phyloP scores from a whole-genome alignment of 345 rosid species.

The Citrus medica region DNA sequence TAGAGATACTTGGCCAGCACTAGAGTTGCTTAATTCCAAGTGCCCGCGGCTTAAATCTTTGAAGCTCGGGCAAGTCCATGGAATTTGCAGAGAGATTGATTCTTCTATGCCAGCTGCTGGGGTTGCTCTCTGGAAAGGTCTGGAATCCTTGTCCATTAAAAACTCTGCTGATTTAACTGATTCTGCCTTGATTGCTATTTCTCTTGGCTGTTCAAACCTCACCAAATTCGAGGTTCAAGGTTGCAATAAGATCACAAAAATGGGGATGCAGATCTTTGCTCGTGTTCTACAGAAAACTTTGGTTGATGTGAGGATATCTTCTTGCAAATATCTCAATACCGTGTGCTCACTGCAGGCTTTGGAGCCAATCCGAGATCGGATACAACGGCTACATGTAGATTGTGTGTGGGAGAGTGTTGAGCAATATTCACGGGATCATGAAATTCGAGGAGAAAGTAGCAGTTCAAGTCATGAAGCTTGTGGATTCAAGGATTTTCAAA shows the following conservation, averaged over 20 bases:
- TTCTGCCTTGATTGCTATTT: constrained; percentile 74
- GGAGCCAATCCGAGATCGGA: constrained; percentile 59
- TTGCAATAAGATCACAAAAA: constrained; percentile 65
- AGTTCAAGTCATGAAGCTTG: neutral
- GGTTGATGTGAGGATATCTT: constrained; percentile 67
- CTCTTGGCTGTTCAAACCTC: constrained; percentile 61
- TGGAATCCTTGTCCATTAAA: constrained; percentile 59
- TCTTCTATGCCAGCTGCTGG: constrained; percentile 70
- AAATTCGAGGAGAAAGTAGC: constrained; percentile 11
- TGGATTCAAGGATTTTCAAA: neutral
- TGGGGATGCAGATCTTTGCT: constrained; percentile 63
- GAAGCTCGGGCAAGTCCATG: constrained; percentile 68
- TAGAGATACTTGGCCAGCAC: constrained; percentile 44
- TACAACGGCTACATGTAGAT: constrained; percentile 73
- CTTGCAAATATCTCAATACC: constrained; percentile 59
- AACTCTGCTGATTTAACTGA: constrained; percentile 68
- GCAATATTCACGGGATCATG: constrained; percentile 10
- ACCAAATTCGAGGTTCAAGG: constrained; percentile 76
- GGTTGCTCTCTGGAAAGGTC: constrained; percentile 60
- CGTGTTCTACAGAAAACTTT: constrained; percentile 44
- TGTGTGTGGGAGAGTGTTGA: constrained; percentile 61
- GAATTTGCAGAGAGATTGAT: constrained; percentile 55
- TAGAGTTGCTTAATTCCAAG: constrained; percentile 52
- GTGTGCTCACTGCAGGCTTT: constrained; percentile 49
- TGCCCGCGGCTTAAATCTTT: constrained; percentile 55